These are phyloP conservation scores for Rosa chinensis DNA, from an alignment of 306 rosid genomes.

Conservation along the genomic window DNA sequence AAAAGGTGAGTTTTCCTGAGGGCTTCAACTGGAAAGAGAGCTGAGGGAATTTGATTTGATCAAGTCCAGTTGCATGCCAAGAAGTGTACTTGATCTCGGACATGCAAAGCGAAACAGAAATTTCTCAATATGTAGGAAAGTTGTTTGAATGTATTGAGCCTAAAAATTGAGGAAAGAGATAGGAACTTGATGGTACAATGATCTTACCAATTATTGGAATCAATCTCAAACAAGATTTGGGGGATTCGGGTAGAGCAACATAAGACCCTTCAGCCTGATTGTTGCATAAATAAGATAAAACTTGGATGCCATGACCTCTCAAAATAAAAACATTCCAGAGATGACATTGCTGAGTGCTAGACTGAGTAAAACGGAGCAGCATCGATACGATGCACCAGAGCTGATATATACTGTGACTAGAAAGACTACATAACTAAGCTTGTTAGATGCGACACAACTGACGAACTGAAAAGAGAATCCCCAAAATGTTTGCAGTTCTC, in stretches of 20 bases:
- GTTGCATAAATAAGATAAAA: constrained; percentile 26
- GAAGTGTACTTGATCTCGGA: too few species aligned
- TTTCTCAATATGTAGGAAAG: too few species aligned
- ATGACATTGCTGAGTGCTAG: constrained; percentile 2
- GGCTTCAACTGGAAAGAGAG: too few species aligned
- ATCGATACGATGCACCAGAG: constrained; percentile 45
- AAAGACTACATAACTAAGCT: constrained; percentile 71
- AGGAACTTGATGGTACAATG: too few species aligned
- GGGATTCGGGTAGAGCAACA: not conserved
- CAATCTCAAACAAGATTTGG: too few species aligned
- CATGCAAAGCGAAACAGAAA: too few species aligned
- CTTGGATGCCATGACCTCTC: constrained; percentile 35
- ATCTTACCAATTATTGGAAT: too few species aligned
- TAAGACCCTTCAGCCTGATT: constrained; percentile 38
- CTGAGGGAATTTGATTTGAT: too few species aligned
- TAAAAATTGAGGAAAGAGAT: too few species aligned
- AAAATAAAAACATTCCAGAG: not conserved
- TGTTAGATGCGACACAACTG: constrained; percentile 67
- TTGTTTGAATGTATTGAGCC: too few species aligned
- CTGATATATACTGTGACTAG: constrained; percentile 10
- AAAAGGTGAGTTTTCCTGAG: too few species aligned
- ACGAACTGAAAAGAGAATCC: constrained; percentile 63
- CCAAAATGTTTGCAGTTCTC: constrained; percentile 72
- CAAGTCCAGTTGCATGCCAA: too few species aligned
- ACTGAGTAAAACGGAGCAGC: constrained; percentile 20